Evolutionary conservation across 768 basidiomycete genomes (phyloP), one percentile per base, ranked within the genome.

Genomic region (Pisolithus marmoratus): DNA sequence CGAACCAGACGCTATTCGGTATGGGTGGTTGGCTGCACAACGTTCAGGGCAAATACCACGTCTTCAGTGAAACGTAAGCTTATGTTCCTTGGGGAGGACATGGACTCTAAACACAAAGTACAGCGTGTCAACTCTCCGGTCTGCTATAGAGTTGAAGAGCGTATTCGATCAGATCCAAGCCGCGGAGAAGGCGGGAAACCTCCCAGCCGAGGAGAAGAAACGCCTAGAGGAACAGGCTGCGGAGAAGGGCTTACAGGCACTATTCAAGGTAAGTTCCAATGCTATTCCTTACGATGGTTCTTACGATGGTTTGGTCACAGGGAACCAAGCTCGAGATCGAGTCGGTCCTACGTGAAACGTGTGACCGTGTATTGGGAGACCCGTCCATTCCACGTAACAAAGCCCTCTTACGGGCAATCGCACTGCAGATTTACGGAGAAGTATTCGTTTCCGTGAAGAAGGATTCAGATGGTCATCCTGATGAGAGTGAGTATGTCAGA

Each of bases 21-120:
- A 85, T 95, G 15, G 92, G 92, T 12, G 92, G 93, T 7, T 95
- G 92, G 92, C 65, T 94, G 52, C 92, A 94, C 66, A 90, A 90
- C 50, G 89, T 93, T 3, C 89, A 91, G 65, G 89, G 88, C 12
- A 93, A 91, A 70, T 94, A 92, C 46, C 91, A 94, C 62, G 87
- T 94, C 17, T 89, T 95, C 68, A 92, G 90, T 64, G 91, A 94
- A 73, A 93, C 90, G 88, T 90, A 56, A 59, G 88, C 74, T 36
- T 52, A n/a, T 24, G 43, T 24, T 8, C 37, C 43, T 17, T 48
- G 44, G 29, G 29, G 8, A 24, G 40, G 9, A 19, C 27, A 47
- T 24, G 17, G 45, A 43, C 23, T 40, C 54, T 57, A n/a, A 56
- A 36, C 38, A 22, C 34, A 29, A 29, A 29, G 34, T 45, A 34